Evolutionary conservation across 2,329 filamentous ascomycete species (phyloP).

Genomic region (Paracoccidioides brasiliensis): DNA sequence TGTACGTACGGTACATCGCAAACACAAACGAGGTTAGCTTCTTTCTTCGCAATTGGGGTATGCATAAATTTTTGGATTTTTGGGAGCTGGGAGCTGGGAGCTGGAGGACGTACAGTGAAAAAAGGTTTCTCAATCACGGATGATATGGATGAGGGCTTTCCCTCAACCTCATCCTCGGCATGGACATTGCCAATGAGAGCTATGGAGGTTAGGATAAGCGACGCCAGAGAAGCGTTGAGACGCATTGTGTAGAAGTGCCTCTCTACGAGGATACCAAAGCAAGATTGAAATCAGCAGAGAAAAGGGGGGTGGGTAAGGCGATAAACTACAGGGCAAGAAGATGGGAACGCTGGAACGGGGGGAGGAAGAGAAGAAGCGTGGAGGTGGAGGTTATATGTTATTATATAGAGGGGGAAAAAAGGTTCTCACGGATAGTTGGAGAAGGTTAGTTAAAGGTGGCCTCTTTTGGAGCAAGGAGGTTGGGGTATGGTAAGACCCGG

Average conservation of each 20-base stretch:
- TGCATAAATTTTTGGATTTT: not conserved
- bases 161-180: constrained; percentile 56
- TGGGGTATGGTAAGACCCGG: not conserved
- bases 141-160: constrained; percentile 37
- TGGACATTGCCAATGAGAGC: constrained; percentile 53
- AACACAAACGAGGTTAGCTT: constrained; percentile 7
- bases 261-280: constrained; percentile 10
- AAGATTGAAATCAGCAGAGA: constrained; percentile 5
- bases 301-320: constrained; percentile 7
- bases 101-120: constrained; percentile 61
- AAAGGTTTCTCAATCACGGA: constrained; percentile 56
- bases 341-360: constrained; percentile 8
- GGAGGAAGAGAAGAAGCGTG: constrained; percentile 10
- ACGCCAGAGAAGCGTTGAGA: constrained; percentile 66
- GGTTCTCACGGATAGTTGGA: too few relatives aligned
- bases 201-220: constrained; percentile 56
- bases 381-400: constrained; percentile 5
- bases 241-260: constrained; percentile 51
- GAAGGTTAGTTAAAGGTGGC: constrained; percentile 28
- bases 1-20: not conserved
- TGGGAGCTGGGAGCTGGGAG: not conserved
- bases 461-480: constrained; percentile 20
- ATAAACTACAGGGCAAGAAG: constrained; percentile 13
- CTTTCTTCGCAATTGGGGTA: not conserved
- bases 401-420: constrained; percentile 12